phyloP scores from a whole-genome alignment of 257 asterid genomes.

The Capsicum pubescens region DNA sequence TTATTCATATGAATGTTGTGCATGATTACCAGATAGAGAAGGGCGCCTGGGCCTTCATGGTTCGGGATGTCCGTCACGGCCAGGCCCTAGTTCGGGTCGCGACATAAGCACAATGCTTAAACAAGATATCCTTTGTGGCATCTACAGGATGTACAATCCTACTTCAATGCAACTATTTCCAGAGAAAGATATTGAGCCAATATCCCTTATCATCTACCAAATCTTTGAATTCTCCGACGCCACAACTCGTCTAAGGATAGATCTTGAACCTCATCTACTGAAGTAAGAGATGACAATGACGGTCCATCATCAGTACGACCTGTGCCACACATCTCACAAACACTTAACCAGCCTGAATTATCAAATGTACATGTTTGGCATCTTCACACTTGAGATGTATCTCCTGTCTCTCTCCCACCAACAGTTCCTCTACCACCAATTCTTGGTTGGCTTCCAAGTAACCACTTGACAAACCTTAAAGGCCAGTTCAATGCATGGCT shows the following conservation, averaged over 20 bases:
- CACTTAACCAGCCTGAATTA: conserved; percentile 51
- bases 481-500: conserved; percentile 64
- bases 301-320: conserved; percentile 32
- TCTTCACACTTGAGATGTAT: conserved; percentile 56
- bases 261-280: conserved; percentile 34
- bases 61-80: no score
- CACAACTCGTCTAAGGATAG: conserved; percentile 66
- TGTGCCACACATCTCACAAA: conserved; percentile 79
- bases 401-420: conserved; percentile 42
- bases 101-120: background rate
- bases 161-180: background rate
- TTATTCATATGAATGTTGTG: no score
- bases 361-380: conserved; percentile 82
- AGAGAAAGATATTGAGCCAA: conserved; percentile 12
- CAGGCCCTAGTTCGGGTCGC: no score
- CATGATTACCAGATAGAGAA: no score
- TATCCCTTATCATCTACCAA: conserved; percentile 42
- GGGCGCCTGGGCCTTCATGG: no score
- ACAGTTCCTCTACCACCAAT: conserved; percentile 62
- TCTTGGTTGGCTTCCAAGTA: conserved; percentile 39
- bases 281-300: conserved; percentile 20
- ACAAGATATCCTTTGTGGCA: background rate
- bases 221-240: conserved; percentile 66
- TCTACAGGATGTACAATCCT: conserved; percentile 17
- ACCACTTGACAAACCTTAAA: conserved; percentile 42